Percentiles rank a stretch among this genome's conserved stretches.
phyloP scores from a whole-genome alignment of 2,329 filamentous ascomycete genomes.

The Dothistroma pini region DNA sequence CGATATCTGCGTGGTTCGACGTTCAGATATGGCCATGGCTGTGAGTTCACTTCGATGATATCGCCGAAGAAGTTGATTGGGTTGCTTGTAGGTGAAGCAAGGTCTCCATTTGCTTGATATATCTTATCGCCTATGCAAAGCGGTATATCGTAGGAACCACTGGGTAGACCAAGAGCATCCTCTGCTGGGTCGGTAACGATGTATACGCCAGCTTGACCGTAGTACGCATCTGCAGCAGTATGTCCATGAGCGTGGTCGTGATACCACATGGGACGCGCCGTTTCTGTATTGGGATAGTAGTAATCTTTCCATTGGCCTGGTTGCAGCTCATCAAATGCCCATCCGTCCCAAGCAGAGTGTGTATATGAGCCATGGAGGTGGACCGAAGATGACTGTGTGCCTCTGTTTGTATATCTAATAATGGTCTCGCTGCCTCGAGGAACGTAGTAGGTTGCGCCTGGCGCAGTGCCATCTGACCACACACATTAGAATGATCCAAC shows the following conservation, averaged over 20 bases:
- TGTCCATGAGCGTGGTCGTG: conserved; percentile 45
- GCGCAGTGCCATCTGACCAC: conserved; percentile 46
- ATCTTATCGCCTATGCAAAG: conserved; percentile 50
- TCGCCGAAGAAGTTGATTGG: conserved; percentile 53
- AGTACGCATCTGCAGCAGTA: conserved; percentile 55
- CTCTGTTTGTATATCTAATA: conserved; percentile 53
- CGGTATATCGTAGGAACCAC: conserved; percentile 53
- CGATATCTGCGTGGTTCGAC: conserved; percentile 60
- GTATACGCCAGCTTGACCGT: conserved; percentile 56
- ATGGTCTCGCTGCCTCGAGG: conserved; percentile 50
- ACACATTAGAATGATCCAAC: background rate
- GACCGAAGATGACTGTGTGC: conserved; percentile 43
- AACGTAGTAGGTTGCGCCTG: conserved; percentile 53
- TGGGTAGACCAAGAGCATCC: conserved; percentile 48
- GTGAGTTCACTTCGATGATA: conserved; percentile 56
- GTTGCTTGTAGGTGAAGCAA: conserved; percentile 44
- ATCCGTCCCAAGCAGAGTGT: conserved; percentile 41
- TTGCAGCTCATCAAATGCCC: conserved; percentile 52
- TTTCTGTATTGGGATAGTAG: conserved; percentile 58
- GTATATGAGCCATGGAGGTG: conserved; percentile 55
- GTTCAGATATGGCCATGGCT: conserved; percentile 57
- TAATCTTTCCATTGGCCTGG: conserved; percentile 59
- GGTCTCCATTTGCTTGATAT: conserved; percentile 51
- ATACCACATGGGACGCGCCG: conserved; percentile 56
- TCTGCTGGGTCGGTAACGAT: conserved; percentile 52